Percentiles rank a stretch among this genome's conserved stretches.
These are phyloP conservation scores for Trichoderma orchidacearum DNA, from an alignment of 495 filamentous ascomycete genomes.

Conservation along the genomic window DNA sequence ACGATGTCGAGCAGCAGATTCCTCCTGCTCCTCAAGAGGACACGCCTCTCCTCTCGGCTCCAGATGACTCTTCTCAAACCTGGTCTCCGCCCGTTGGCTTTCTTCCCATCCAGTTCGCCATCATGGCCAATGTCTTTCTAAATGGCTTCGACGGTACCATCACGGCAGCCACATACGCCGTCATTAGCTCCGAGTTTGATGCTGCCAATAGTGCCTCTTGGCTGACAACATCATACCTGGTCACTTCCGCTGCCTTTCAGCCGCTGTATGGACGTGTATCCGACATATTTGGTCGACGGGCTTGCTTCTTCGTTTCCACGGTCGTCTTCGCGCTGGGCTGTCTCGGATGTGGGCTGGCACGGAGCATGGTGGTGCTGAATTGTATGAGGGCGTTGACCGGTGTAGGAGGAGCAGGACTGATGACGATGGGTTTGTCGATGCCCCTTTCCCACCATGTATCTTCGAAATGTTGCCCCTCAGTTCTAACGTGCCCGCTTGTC, in stretches of 20 bases:
- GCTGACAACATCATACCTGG: constrained; percentile 64
- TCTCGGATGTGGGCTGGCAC: constrained; percentile 45
- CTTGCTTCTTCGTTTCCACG: constrained; percentile 43
- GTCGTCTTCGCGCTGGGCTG: constrained; percentile 45
- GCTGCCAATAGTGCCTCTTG: constrained; percentile 50
- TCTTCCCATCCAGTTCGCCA: constrained; percentile 35
- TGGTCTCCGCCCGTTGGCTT: constrained; percentile 25
- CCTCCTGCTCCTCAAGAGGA: constrained; percentile 11
- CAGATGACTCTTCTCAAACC: constrained; percentile 9
- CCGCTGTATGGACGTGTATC: constrained; percentile 54
- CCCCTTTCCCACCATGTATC: neutral
- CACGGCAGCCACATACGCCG: constrained; percentile 49
- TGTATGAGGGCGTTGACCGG: constrained; percentile 32
- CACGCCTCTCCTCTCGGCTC: constrained; percentile 25
- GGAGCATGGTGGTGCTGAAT: constrained; percentile 25
- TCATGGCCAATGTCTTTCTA: constrained; percentile 54
- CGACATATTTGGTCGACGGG: constrained; percentile 51
- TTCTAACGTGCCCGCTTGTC: constrained; percentile 16
- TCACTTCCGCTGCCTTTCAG: constrained; percentile 51
- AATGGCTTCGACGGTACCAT: constrained; percentile 54
- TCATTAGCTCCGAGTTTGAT: constrained; percentile 44
- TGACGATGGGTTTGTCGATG: constrained; percentile 20
- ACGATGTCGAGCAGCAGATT: neutral
- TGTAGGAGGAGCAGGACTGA: constrained; percentile 8
- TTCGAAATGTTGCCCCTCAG: constrained; percentile 22